Evolutionary conservation across 2,329 filamentous ascomycete species (phyloP), one percentile per base, ranked within the genome.

Genomic region (Paraphaeosphaeria sporulosa): DNA sequence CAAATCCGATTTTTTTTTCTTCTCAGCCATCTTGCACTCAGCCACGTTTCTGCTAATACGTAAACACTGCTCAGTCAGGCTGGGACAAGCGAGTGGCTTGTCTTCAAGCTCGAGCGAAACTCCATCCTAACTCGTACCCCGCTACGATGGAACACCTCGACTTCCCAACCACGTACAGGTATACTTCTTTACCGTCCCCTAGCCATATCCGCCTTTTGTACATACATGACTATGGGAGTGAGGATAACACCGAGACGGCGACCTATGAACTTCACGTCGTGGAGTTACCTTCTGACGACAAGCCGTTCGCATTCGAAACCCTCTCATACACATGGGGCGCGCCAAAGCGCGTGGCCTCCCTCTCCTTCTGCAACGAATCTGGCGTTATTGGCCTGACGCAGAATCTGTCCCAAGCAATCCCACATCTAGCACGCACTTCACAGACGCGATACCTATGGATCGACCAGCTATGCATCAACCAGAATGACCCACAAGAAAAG

Each of bases 381-480:
- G 62, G 58, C 51, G 23, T 59, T 49, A 63, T 64, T 69, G 54
- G 63, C 61, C 40, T 73, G 64, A 59, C 69, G 59, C 50, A 62
- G 12, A 68, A 65, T 38, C 61, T 68, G 1, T 44, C 62, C 3
- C 67, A 65, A 15, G 68, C 63, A 3, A 61, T 73, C 2, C 59
- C 71, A 2, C 58, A 71, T 19, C 25, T 65, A 17, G 50, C 40
- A 44, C 19, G 46, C 17, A 49, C 54, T 21, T 64, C 62, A 9
- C 34, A 44, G 8, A 65, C 66, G 0, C 51, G 59, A 12, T 62
- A 48, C 36, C 66, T 77, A 21, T 78, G 76, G 74, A 64, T 64
- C 12, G 68, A 72, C 17, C 65, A 60, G 19, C 25, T 70, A 7
- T 71, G 73, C 46, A 78, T 79, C 50, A 74, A 78, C 38, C 75